These are phyloP conservation scores for Furcasterigmium furcatum DNA, from an alignment of 2,329 filamentous ascomycete genomes.

Conservation along the genomic window DNA sequence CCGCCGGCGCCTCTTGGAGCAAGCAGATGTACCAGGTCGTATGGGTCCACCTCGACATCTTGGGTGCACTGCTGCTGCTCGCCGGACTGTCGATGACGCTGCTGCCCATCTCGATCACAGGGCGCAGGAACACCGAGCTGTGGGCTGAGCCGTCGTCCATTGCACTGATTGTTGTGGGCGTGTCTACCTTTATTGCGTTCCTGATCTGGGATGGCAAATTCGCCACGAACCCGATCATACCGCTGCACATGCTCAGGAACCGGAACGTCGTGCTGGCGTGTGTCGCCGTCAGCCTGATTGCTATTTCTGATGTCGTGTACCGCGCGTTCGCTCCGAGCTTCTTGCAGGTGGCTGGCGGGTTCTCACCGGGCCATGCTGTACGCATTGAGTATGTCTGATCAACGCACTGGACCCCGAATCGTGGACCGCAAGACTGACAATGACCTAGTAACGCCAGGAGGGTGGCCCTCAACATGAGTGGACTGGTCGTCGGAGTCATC, in stretches of 20 bases:
- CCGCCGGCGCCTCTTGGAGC: not conserved
- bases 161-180: constrained; percentile 28
- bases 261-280: constrained; percentile 34
- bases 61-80: constrained; percentile 26
- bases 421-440: constrained; percentile 25
- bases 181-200: constrained; percentile 18
- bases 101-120: constrained; percentile 32
- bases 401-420: no score
- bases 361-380: constrained; percentile 27
- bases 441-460: constrained; percentile 24
- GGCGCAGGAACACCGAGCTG: constrained; percentile 22
- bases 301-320: constrained; percentile 32
- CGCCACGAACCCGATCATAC: constrained; percentile 32
- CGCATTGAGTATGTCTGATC: constrained; percentile 34
- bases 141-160: constrained; percentile 29
- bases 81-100: constrained; percentile 27
- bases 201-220: constrained; percentile 31
- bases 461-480: constrained; percentile 31
- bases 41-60: constrained; percentile 27
- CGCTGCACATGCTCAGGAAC: constrained; percentile 30
- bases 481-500: constrained; percentile 25
- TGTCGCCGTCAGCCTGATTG: constrained; percentile 15
- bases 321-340: constrained; percentile 36
- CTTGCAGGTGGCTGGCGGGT: constrained; percentile 32
- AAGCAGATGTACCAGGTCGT: not conserved